Evolutionary conservation across 2,329 filamentous ascomycete genomes (phyloP).

Genomic region (Seiridium unicorne): DNA sequence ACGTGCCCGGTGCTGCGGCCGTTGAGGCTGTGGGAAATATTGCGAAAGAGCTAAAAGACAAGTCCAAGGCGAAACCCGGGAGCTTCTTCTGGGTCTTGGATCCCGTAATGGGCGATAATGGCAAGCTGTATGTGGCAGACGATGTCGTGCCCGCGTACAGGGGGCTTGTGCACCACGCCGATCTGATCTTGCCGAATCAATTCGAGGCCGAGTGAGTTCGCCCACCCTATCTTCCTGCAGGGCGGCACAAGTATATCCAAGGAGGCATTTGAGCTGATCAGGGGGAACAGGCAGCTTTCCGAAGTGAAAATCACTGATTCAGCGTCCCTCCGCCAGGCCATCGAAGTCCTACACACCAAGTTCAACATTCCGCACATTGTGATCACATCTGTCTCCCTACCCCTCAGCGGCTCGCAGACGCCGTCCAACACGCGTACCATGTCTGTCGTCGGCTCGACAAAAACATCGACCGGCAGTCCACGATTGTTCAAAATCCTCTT

Average conservation of each 20-base stretch:
- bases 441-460: slow-evolving; percentile 68
- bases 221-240: not conserved
- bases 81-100: slow-evolving; percentile 97
- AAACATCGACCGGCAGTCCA: slow-evolving; percentile 59
- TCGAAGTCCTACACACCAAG: slow-evolving; percentile 72
- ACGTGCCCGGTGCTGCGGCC: slow-evolving; percentile 83
- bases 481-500: slow-evolving; percentile 89
- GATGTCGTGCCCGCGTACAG: slow-evolving; percentile 93
- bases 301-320: slow-evolving; percentile 81
- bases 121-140: slow-evolving; percentile 83
- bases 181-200: slow-evolving; percentile 92
- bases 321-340: slow-evolving; percentile 67
- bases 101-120: slow-evolving; percentile 98
- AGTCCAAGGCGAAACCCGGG: slow-evolving; percentile 58
- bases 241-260: not conserved
- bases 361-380: slow-evolving; percentile 84
- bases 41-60: slow-evolving; percentile 73
- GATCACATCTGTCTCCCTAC: slow-evolving; percentile 82
- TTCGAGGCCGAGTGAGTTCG: slow-evolving; percentile 88
- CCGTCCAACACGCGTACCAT: slow-evolving; percentile 40
- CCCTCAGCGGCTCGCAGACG: slow-evolving; percentile 47
- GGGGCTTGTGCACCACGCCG: slow-evolving; percentile 73
- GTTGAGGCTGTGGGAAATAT: slow-evolving; percentile 84
- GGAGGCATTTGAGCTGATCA: slow-evolving; percentile 4
- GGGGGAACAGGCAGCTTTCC: slow-evolving; percentile 67